Base-by-base conservation (phyloP, 1,284 basidiomycete species). In the Marasmius sp. region DNA sequence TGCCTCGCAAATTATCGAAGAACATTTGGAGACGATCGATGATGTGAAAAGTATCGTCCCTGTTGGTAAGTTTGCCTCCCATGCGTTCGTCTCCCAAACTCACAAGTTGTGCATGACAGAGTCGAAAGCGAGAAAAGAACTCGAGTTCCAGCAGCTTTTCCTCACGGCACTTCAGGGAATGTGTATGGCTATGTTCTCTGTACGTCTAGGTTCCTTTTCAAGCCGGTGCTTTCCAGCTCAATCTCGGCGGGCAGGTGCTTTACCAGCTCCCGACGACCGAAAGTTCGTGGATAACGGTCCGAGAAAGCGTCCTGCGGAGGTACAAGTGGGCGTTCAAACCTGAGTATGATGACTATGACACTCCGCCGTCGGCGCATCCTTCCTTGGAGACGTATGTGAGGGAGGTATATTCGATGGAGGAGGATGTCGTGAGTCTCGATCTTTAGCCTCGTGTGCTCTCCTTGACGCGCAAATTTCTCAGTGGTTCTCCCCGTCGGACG, bases 281-380 rank as follows among this genome's bases (percentile, higher is more conserved):
- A 37, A 37, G 20, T 11, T 41, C 45, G 69, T 79, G 77, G 74
- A 70, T 71, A 57, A 72, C 71, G 20, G 74, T 75, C 57, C 69
- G 70, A 64, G 76, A 71, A 38, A 87, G 86, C 67, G 85, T 87
- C 67, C 70, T 79, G 49, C 79, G 85, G 20, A 81, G 91, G 39
- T 89, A 90, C 69, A 93, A 93, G 70, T 93, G 91, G 91, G 84
- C 88, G 0, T 88, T 86, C 66, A 72, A 76, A 33, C 73, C 80
- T 0, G 82, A 84, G 47, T 89, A 87, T 62, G 79, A 82, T 2
- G 71, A 77, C 27, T 72, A 81, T 14, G 70, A 77, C 5, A 71
- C 73, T 0, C 68, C 75, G 0, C 41, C 81, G 72, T 1, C 72
- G 75, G 47, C 54, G 12, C 72, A 71, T 36, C 81, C 80, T 1